Evolutionary conservation across 2,329 filamentous ascomycete species (phyloP).

Genomic region (Nigrograna mackinnonii): DNA sequence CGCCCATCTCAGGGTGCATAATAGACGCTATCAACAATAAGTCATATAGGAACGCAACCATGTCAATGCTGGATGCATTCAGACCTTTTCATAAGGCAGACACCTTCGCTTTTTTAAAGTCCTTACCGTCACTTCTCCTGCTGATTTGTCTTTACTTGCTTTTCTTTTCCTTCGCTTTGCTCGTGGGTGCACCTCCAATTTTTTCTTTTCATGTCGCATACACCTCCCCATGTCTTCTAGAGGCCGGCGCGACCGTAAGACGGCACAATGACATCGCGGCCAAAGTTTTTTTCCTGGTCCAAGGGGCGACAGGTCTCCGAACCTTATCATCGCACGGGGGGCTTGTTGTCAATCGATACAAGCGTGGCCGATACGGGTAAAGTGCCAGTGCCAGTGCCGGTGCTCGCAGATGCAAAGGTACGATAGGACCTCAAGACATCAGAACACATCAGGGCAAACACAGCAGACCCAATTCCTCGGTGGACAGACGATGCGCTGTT

Average conservation of each 20-base stretch:
- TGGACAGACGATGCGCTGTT: slow-evolving; percentile 30
- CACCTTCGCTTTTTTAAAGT: no score
- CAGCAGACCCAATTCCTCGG: not conserved
- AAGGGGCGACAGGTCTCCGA: slow-evolving; percentile 43
- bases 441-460: not conserved
- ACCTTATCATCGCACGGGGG: slow-evolving; percentile 39
- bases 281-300: slow-evolving; percentile 50
- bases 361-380: slow-evolving; percentile 16
- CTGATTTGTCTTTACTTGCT: no score
- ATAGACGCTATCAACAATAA: no score
- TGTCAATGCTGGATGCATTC: no score
- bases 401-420: slow-evolving; percentile 33
- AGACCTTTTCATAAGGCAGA: no score
- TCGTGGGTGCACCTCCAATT: no score
- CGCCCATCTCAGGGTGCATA: no score
- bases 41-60: no score
- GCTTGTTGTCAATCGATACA: slow-evolving; percentile 41
- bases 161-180: no score
- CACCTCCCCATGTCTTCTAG: not conserved
- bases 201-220: slow-evolving; percentile 1
- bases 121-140: no score
- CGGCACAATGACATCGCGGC: slow-evolving; percentile 36
- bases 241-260: no score
- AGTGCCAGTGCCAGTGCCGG: slow-evolving; percentile 11
- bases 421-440: slow-evolving; percentile 18